A percentile compares a stretch with the other conserved stretches of the same genome.
Conservation (phyloP, 306 rosid species). For the Cicer chorassanicum region DNA sequence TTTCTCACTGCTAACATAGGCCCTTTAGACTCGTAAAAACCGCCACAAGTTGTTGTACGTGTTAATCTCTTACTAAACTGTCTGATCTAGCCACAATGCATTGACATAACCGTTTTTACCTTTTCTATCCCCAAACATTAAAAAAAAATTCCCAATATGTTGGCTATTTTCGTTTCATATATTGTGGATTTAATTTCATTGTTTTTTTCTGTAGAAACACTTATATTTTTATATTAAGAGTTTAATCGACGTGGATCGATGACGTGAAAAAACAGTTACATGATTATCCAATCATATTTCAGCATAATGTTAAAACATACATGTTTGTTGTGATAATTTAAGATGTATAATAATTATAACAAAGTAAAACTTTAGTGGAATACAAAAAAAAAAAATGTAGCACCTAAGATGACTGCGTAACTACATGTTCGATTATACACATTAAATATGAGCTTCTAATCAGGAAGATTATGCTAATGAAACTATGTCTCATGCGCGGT, state of each 20-base stretch:
- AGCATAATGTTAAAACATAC: neutral
- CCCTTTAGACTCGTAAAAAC: slow-evolving; percentile 28
- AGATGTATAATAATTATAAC: neutral
- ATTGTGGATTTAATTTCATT: too few relatives aligned
- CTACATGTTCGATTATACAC: neutral
- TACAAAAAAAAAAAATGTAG: neutral
- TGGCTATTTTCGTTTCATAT: neutral
- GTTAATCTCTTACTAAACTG: slow-evolving; percentile 9
- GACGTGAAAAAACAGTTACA: neutral
- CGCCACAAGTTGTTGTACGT: neutral
- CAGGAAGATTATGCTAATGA: neutral
- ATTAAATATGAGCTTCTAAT: neutral
- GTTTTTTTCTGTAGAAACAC: too few relatives aligned
- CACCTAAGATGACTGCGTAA: neutral
- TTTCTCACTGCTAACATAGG: slow-evolving; percentile 27
- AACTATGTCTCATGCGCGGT: neutral
- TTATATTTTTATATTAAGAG: neutral
- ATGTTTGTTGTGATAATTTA: neutral
- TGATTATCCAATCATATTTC: neutral
- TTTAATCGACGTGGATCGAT: neutral
- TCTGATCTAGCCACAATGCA: slow-evolving; percentile 7
- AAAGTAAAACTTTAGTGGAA: neutral
- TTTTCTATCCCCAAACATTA: neutral
- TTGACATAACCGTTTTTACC: neutral
- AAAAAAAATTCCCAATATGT: neutral